Base-by-base conservation (phyloP, 2,329 filamentous ascomycete species). In the Hypoxylon sp. region DNA sequence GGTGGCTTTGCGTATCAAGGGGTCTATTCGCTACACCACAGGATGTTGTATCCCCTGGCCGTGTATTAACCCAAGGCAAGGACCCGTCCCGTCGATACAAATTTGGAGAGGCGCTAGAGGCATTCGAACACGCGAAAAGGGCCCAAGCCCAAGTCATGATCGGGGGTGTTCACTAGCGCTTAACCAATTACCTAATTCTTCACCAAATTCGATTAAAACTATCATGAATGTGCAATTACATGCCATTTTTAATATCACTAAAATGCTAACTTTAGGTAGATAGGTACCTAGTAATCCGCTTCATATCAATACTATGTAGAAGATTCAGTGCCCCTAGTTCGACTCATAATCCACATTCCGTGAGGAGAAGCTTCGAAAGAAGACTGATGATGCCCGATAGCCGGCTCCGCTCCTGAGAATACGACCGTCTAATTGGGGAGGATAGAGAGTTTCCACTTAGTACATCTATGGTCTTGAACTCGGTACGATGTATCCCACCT, bases 61-160 rank as follows among this genome's bases (percentile, higher is more conserved):
- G n/a, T n/a, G n/a, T n/a, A n/a, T n/a, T n/a, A n/a, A n/a, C n/a
- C n/a, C n/a, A n/a, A n/a, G n/a, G n/a, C n/a, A n/a, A n/a, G n/a
- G n/a, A n/a, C n/a, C n/a, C n/a, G n/a, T n/a, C 76, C 2, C 73
- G 77, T 34, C 62, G 76, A 13, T 78, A 74, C 64, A 75, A 75
- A 55, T 77, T 76, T 28, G 66, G 67, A 47, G 34, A 69, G 37
- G 64, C 68, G 1, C 8, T 64, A 11, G 63, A 70, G 24, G 65
- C 65, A 3, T 71, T 66, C 19, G 64, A 70, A 43, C 37, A 62
- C 13, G 68, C 69, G 13, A 67, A 59, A 50, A 62, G 59, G 26
- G 64, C 57, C 6, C n/a, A 51, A 41, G 64, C 71, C 11, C 71
- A 71, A 49, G 70, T 71, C 3, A 62, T 71, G 44, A 71, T 71